Conservation (phyloP, 2,329 filamentous ascomycete species). For the Fusarium begoniae region DNA sequence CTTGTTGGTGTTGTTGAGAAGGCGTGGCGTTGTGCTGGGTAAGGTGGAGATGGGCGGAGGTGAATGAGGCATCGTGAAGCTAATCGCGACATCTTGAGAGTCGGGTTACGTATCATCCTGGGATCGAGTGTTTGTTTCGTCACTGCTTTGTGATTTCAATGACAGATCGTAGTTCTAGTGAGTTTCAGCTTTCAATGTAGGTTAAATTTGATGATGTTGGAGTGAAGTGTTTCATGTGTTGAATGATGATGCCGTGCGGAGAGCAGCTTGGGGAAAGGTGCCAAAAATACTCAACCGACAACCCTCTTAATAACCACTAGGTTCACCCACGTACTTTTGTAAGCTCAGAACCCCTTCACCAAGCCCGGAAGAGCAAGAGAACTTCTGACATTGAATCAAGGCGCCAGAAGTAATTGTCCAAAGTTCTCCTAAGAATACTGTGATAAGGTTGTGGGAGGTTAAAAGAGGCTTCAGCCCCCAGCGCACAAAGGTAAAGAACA, state of each 20-base stretch:
- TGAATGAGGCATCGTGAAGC: conserved; percentile 4
- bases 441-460: no score
- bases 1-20: conserved; percentile 50
- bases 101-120: background rate
- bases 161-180: background rate
- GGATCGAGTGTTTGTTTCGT: background rate
- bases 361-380: background rate
- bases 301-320: fast-evolving
- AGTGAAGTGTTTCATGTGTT: fast-evolving
- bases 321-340: background rate
- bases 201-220: background rate
- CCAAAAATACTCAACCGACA: background rate
- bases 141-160: fast-evolving
- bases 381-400: background rate
- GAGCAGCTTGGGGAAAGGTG: background rate
- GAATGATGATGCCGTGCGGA: background rate
- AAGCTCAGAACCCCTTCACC: background rate
- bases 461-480: no score
- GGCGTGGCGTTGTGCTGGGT: background rate
- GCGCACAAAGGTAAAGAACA: no score
- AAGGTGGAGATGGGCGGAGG: background rate
- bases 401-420: fast-evolving
- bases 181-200: no score
- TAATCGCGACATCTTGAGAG: conserved; percentile 20
- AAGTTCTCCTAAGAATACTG: background rate